Percentiles rank a stretch among this genome's conserved stretches.
These are phyloP conservation scores for Dendrobium officinale DNA, from an alignment of 106 monocot species.

Conservation along the genomic window DNA sequence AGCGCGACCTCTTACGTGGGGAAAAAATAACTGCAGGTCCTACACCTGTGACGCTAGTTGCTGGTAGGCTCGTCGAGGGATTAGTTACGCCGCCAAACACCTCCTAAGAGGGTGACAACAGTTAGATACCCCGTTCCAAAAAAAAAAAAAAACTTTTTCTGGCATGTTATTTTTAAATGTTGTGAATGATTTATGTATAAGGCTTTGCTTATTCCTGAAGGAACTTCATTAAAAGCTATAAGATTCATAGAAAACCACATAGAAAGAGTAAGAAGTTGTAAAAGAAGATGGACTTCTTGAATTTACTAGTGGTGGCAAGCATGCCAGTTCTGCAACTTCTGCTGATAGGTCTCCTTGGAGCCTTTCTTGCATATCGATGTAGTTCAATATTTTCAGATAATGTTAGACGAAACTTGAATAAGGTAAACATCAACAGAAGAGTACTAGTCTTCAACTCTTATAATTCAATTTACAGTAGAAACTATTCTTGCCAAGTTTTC, in stretches of 20 bases:
- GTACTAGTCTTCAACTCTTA: neutral
- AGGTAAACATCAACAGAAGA: conserved; percentile 20
- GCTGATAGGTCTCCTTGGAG: conserved; percentile 55
- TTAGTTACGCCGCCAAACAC: too few relatives aligned
- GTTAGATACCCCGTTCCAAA: too few relatives aligned
- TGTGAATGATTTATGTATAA: too few relatives aligned
- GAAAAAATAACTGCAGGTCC: too few relatives aligned
- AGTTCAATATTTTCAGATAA: conserved; percentile 27
- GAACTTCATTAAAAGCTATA: too few relatives aligned
- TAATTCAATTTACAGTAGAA: neutral
- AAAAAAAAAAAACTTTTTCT: too few relatives aligned
- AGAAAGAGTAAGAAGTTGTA: neutral
- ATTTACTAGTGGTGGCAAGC: conserved; percentile 41
- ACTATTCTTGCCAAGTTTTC: neutral
- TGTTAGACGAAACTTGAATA: conserved; percentile 51
- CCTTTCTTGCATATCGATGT: conserved; percentile 39
- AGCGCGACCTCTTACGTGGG: too few relatives aligned
- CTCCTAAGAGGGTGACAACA: too few relatives aligned
- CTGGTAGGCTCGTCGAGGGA: too few relatives aligned
- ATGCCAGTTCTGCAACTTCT: conserved; percentile 65
- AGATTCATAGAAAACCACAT: neutral
- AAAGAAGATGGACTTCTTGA: conserved; percentile 50
- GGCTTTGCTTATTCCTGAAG: too few relatives aligned
- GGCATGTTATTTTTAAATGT: too few relatives aligned
- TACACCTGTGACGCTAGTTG: too few relatives aligned